Percentiles rank a stretch among this genome's conserved stretches.
These are phyloP conservation scores for Albophoma yamanashiensis DNA, from an alignment of 2,329 filamentous ascomycete species.

Conservation along the genomic window DNA sequence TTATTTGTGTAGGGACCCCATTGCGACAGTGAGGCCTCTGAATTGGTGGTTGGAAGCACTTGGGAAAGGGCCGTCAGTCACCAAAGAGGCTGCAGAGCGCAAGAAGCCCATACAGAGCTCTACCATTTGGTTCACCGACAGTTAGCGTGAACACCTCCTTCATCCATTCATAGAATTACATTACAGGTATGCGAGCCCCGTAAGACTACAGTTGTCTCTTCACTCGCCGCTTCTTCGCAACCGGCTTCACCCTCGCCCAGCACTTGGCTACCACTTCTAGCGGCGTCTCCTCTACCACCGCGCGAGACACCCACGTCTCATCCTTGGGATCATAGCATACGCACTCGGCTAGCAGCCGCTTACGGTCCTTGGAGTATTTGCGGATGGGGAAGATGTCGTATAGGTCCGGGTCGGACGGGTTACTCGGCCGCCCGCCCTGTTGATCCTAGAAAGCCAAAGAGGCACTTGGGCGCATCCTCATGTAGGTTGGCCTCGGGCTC, in stretches of 20 bases:
- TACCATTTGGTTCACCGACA: too few species aligned
- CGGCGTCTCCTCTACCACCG: slow-evolving; percentile 14
- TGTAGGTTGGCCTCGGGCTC: slow-evolving; percentile 22
- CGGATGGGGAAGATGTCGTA: slow-evolving; percentile 22
- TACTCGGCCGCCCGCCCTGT: slow-evolving; percentile 18
- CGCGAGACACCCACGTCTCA: slow-evolving; percentile 17
- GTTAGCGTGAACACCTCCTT: not conserved
- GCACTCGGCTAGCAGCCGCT: slow-evolving; percentile 23
- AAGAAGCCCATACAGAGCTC: not conserved
- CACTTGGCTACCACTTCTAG: slow-evolving; percentile 16
- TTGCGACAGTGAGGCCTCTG: not conserved
- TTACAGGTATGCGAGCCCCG: not conserved
- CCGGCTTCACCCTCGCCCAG: slow-evolving; percentile 5
- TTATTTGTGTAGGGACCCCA: not conserved
- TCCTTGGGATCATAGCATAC: slow-evolving; percentile 19
- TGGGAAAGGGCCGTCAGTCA: too few species aligned
- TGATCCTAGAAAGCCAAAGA: slow-evolving; percentile 22
- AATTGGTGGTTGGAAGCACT: not conserved
- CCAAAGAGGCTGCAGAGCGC: not conserved
- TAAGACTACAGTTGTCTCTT: not conserved
- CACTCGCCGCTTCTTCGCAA: not conserved
- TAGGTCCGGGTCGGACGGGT: slow-evolving; percentile 17
- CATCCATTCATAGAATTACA: not conserved
- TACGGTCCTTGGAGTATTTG: slow-evolving; percentile 16
- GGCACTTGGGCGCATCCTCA: slow-evolving; percentile 16